phyloP scores from a whole-genome alignment of 139 green algal genomes.

The Chlorella ohadii region DNA sequence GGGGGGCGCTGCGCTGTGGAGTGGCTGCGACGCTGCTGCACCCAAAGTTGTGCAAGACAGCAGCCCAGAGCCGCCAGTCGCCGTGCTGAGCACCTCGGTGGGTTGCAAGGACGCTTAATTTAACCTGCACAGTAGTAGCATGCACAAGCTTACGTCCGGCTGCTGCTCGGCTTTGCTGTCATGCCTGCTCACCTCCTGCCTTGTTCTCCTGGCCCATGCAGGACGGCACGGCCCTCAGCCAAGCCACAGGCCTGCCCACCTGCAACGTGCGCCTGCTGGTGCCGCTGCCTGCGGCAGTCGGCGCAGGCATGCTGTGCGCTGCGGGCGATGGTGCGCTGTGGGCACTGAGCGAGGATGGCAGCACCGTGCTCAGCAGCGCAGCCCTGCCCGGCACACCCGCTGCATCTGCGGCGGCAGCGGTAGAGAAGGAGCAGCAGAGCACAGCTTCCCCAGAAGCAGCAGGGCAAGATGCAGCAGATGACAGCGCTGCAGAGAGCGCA shows the following conservation, averaged over 20 bases:
- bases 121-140: background rate
- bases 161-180: no score
- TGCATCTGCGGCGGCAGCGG: background rate
- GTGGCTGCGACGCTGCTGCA: conserved; percentile 20
- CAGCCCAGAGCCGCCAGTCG: background rate
- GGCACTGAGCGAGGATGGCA: background rate
- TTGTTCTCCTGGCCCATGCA: background rate
- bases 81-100: background rate
- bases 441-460: background rate
- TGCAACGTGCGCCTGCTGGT: conserved; percentile 23
- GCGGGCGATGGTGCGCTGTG: background rate
- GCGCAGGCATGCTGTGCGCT: conserved; percentile 1
- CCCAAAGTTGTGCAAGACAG: background rate
- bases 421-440: no score
- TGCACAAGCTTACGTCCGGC: no score
- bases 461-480: background rate
- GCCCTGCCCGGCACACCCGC: conserved; percentile 8
- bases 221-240: background rate
- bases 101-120: background rate
- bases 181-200: background rate
- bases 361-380: background rate
- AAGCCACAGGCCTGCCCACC: background rate
- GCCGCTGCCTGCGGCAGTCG: background rate
- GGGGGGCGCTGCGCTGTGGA: background rate
- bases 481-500: background rate